Percentiles rank a stretch among this genome's conserved stretches.
Evolutionary conservation across 768 basidiomycete genomes (phyloP).

Genomic region (Phylloporus arenicola): DNA sequence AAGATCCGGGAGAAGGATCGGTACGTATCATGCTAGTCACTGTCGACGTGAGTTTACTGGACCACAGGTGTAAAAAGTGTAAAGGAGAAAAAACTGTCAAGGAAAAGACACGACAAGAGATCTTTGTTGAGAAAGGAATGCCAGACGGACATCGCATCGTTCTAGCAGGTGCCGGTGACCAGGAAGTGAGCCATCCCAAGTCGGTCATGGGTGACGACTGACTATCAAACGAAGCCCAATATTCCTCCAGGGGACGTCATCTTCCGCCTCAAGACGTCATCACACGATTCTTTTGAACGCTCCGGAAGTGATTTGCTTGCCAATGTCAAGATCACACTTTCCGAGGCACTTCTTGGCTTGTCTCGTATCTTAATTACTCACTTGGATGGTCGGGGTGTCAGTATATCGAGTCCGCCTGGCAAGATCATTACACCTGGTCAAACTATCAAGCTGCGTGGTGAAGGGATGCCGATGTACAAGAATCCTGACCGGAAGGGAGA

Average conservation of each 20-base stretch:
- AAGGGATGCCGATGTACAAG: slow-evolving; percentile 86
- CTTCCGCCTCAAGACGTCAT: slow-evolving; percentile 63
- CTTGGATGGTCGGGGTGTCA: slow-evolving; percentile 89
- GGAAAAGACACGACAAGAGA: slow-evolving; percentile 86
- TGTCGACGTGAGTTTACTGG: slow-evolving; percentile 2
- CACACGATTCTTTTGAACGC: slow-evolving; percentile 79
- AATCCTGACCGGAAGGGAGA: slow-evolving; percentile 67
- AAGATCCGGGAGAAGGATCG: slow-evolving; percentile 80
- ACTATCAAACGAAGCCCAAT: slow-evolving; percentile 58
- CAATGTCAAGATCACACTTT: slow-evolving; percentile 79
- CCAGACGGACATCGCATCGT: slow-evolving; percentile 78
- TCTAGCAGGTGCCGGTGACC: slow-evolving; percentile 87
- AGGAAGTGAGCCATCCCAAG: slow-evolving; percentile 50
- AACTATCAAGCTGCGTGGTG: slow-evolving; percentile 69
- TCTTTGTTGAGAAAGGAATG: slow-evolving; percentile 85
- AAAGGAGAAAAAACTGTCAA: slow-evolving; percentile 79
- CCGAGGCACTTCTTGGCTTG: slow-evolving; percentile 94
- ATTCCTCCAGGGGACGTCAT: slow-evolving; percentile 87
- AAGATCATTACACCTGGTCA: slow-evolving; percentile 73
- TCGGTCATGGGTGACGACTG: not conserved
- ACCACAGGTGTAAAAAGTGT: slow-evolving; percentile 86
- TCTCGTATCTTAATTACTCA: slow-evolving; percentile 86
- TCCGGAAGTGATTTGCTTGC: slow-evolving; percentile 78
- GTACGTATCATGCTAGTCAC: slow-evolving; percentile 35
- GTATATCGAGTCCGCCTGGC: slow-evolving; percentile 65